Evolutionary conservation across 257 asterid species (phyloP), one percentile per base, ranked within the genome.

Genomic region (Primulina eburnea): DNA sequence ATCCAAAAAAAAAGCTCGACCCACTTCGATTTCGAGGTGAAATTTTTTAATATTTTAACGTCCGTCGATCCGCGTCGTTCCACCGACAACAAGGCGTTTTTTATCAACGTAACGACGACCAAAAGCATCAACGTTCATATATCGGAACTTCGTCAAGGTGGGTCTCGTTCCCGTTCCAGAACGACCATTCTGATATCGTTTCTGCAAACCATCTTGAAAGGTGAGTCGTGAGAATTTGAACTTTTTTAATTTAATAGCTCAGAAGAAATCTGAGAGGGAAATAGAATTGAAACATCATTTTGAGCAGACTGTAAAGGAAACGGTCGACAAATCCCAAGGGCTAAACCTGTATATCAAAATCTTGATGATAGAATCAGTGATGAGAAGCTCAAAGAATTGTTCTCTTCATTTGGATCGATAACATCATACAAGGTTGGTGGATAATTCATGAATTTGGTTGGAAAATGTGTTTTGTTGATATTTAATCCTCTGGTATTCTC

Each of bases 241-340:
- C n/a, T n/a, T n/a, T n/a, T n/a, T n/a, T n/a, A 74, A 55, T 40
- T 90, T 60, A 96, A 92, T 77, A 80, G 98, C 98, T 72, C 98
- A 92, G 65, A 92, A 92, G 84, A 92, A 92, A 80, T 83, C 89
- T 26, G 97, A 90, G 74, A 87, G 98, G 78, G 98, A 90, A 82
- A 75, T 24, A 16, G 88, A 90, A 74, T 61, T 92, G 72, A 92
- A 88, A 73, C 26, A 63, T 65, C 90, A 86, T 8, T 87, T 85
- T 78, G 98, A 92, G 80, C 97, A 88, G 80, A 87, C 76, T 79
- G 77, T 85, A 10, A 87, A 79, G 74, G 98, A 88, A 72, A 91
- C 93, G 18, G 93, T 84, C 62, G 98, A 90, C 76, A 87, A 87
- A 68, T 87, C 96, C 10, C 96, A 87, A 64, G 92, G 96, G 34